Evolutionary conservation across 2,329 filamentous ascomycete genomes (phyloP).

Genomic region (Botrytis elliptica): DNA sequence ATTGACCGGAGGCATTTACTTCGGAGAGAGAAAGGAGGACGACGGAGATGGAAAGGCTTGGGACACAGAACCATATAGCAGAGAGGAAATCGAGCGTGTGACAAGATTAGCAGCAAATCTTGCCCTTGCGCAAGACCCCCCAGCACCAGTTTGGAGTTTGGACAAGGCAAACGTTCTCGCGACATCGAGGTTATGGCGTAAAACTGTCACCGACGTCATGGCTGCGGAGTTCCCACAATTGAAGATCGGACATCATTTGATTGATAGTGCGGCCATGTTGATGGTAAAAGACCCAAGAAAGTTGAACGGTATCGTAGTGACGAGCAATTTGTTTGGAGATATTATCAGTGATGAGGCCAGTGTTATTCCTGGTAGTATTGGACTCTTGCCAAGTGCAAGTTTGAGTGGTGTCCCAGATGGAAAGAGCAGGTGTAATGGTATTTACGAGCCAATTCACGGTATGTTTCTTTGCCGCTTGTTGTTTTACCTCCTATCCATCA

Average conservation of each 20-base stretch:
- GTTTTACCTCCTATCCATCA: neutral
- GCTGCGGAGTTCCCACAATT: conserved; percentile 85
- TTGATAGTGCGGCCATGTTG: conserved; percentile 95
- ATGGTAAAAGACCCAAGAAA: conserved; percentile 91
- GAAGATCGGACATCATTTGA: conserved; percentile 82
- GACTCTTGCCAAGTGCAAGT: conserved; percentile 83
- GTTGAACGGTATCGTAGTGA: conserved; percentile 88
- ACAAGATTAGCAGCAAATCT: conserved; percentile 78
- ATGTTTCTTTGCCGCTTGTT: conserved; percentile 32
- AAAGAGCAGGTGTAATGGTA: conserved; percentile 81
- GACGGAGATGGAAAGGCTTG: conserved; percentile 71
- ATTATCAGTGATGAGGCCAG: conserved; percentile 95
- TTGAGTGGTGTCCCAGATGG: conserved; percentile 84
- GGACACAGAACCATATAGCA: conserved; percentile 86
- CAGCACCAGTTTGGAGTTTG: conserved; percentile 76
- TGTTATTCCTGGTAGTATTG: conserved; percentile 88
- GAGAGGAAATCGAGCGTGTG: conserved; percentile 83
- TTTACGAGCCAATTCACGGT: conserved; percentile 98
- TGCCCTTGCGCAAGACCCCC: conserved; percentile 73
- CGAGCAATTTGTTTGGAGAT: conserved; percentile 92
- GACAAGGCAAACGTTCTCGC: conserved; percentile 98
- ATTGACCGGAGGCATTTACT: conserved; percentile 91
- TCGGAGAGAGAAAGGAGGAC: conserved; percentile 81
- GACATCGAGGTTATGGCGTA: conserved; percentile 85
- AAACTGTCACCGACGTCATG: conserved; percentile 81